A percentile compares a stretch with the other conserved stretches of the same genome.
Conservation (phyloP, 2,329 filamentous ascomycete genomes). For the Leptographium flavum region DNA sequence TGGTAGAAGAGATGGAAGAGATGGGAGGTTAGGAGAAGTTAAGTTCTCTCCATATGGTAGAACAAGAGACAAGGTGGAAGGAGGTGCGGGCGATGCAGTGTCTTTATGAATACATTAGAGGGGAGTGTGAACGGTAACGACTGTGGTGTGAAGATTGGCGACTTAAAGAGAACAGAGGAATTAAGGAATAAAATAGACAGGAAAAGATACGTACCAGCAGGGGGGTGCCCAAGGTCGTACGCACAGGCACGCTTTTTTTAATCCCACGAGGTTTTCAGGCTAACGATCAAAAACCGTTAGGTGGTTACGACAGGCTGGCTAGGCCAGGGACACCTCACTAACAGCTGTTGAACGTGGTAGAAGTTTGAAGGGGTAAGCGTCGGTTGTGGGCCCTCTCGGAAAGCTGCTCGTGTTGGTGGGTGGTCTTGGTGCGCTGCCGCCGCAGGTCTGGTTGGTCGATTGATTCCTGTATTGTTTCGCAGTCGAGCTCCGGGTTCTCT, state of each 20-base stretch:
- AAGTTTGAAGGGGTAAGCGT: constrained; percentile 11
- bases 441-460: background rate
- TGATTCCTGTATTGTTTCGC: constrained; percentile 1
- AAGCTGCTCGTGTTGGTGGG: constrained; percentile 2
- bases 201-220: constrained; percentile 2
- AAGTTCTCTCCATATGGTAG: constrained; percentile 5
- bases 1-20: background rate
- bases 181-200: background rate
- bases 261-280: constrained; percentile 1
- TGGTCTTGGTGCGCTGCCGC: background rate
- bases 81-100: constrained; percentile 2
- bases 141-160: background rate
- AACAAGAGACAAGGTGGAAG: background rate
- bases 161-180: background rate
- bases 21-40: background rate
- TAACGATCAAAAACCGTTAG: constrained; percentile 10
- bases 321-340: constrained; percentile 9
- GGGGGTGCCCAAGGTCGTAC: constrained; percentile 6
- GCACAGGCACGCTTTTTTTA: constrained; percentile 8
- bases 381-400: constrained; percentile 5
- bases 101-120: constrained; percentile 9
- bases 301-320: constrained; percentile 7
- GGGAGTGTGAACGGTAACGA: background rate
- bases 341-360: constrained; percentile 10
- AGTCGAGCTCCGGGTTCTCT: background rate